These are phyloP conservation scores for Saccharomycopsis sp. DNA, from an alignment of 805 yeast genomes.

Conservation along the genomic window DNA sequence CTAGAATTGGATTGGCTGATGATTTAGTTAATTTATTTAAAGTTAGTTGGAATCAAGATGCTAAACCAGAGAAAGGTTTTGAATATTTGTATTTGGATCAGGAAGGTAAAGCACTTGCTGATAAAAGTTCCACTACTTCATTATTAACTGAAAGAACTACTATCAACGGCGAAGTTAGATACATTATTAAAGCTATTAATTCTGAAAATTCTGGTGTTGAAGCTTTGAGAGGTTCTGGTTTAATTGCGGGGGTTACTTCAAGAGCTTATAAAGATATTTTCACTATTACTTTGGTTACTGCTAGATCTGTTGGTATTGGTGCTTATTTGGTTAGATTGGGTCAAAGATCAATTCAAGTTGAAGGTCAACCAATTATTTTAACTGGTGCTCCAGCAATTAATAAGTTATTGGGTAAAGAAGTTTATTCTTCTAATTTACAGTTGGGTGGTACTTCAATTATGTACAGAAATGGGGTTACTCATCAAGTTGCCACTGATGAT, in stretches of 20 bases:
- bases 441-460: slow-evolving; percentile 98
- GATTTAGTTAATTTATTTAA: slow-evolving; percentile 83
- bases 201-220: slow-evolving; percentile 99
- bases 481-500: slow-evolving; percentile 93
- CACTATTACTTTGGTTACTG: slow-evolving; percentile 97
- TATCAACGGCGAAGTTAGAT: slow-evolving; percentile 78
- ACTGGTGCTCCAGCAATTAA: slow-evolving; percentile 99
- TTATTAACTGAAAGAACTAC: slow-evolving; percentile 74
- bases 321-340: slow-evolving; percentile 97
- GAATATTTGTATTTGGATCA: slow-evolving; percentile 75
- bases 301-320: slow-evolving; percentile 99
- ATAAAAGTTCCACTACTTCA: slow-evolving; percentile 47
- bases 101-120: slow-evolving; percentile 52
- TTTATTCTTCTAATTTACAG: slow-evolving; percentile 92
- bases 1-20: slow-evolving; percentile 97
- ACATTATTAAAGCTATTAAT: slow-evolving; percentile 74
- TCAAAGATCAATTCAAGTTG: slow-evolving; percentile 97
- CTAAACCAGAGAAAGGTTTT: slow-evolving; percentile 79
- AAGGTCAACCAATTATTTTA: slow-evolving; percentile 96
- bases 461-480: slow-evolving; percentile 98
- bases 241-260: slow-evolving; percentile 98
- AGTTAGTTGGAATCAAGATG: slow-evolving; percentile 86
- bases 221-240: slow-evolving; percentile 95
- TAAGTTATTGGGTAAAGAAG: slow-evolving; percentile 94
- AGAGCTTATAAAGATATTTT: slow-evolving; percentile 96